phyloP scores from a whole-genome alignment of 805 yeast genomes.

The Zygosaccharomyces lentus region DNA sequence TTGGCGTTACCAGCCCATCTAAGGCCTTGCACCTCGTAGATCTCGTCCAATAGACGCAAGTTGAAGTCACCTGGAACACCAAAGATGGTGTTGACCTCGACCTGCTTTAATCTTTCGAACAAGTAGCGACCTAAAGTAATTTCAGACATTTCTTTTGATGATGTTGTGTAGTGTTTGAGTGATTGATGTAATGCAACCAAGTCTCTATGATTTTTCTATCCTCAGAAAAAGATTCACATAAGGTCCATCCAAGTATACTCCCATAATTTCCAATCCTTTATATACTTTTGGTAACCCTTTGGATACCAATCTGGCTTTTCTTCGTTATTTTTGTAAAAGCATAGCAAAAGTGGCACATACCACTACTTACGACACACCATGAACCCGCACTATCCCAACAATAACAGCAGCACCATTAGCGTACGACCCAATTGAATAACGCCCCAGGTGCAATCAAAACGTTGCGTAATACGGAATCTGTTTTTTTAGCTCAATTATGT shows the following conservation, averaged over 20 bases:
- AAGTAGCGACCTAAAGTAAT: constrained; percentile 72
- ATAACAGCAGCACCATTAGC: not conserved
- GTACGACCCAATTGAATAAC: not conserved
- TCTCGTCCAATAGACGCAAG: constrained; percentile 63
- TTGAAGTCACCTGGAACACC: constrained; percentile 85
- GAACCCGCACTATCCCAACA: not conserved
- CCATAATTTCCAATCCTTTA: constrained; percentile 1
- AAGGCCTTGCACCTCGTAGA: constrained; percentile 68
- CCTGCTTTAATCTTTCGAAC: constrained; percentile 73
- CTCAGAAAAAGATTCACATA: not conserved
- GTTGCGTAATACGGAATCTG: not conserved
- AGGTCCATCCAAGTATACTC: not conserved
- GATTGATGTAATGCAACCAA: constrained; percentile 1
- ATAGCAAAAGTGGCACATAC: constrained; percentile 6
- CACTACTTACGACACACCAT: not conserved
- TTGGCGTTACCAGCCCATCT: constrained; percentile 91
- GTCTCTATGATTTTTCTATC: not conserved
- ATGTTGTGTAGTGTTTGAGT: not conserved
- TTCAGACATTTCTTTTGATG: constrained; percentile 34
- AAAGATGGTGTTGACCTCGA: constrained; percentile 64
- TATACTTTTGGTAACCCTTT: constrained; percentile 3
- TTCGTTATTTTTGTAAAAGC: not conserved
- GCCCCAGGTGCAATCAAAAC: not conserved
- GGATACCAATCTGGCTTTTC: not conserved
- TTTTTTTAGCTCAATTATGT: constrained; percentile 2